A percentile compares a stretch with the other conserved stretches of the same genome.
Evolutionary conservation across 345 rosid species (phyloP).

Genomic region (Syzygium jambos): DNA sequence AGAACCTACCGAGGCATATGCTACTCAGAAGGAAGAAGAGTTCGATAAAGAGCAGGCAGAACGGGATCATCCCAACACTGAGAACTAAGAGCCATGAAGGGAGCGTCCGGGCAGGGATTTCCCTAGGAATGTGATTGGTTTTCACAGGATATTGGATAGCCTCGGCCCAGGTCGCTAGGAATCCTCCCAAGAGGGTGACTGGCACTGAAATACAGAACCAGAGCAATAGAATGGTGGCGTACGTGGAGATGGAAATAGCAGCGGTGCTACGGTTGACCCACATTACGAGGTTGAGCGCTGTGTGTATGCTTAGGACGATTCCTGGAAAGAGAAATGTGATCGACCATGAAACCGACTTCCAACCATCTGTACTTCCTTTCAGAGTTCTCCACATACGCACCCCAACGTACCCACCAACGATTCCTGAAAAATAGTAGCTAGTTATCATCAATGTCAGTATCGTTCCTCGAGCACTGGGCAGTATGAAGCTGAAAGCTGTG

Average conservation of each 20-base stretch:
- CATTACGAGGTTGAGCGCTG: not conserved
- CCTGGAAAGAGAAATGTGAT: conserved; percentile 6
- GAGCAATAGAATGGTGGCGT: not conserved
- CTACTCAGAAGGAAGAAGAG: conserved; percentile 5
- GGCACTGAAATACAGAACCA: conserved; percentile 8
- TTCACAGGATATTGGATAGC: not conserved
- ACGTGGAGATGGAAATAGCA: not conserved
- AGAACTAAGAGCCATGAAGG: not conserved
- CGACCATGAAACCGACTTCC: conserved; percentile 4
- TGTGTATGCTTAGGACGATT: not conserved
- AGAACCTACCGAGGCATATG: conserved; percentile 2
- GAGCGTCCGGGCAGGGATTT: not conserved
- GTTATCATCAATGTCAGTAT: not conserved
- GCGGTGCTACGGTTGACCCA: conserved; percentile 1
- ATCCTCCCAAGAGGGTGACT: conserved; percentile 2
- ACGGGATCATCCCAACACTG: conserved; percentile 1
- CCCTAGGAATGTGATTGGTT: not conserved
- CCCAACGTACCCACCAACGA: not conserved
- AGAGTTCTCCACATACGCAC: conserved; percentile 1
- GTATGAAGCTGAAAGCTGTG: conserved; percentile 1
- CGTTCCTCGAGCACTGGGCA: conserved; percentile 1
- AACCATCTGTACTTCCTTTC: conserved; percentile 1
- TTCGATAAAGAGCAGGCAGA: conserved; percentile 1
- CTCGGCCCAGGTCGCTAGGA: not conserved
- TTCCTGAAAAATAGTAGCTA: not conserved